Conservation (phyloP, 257 asterid species). For the Sherardia arvensis region DNA sequence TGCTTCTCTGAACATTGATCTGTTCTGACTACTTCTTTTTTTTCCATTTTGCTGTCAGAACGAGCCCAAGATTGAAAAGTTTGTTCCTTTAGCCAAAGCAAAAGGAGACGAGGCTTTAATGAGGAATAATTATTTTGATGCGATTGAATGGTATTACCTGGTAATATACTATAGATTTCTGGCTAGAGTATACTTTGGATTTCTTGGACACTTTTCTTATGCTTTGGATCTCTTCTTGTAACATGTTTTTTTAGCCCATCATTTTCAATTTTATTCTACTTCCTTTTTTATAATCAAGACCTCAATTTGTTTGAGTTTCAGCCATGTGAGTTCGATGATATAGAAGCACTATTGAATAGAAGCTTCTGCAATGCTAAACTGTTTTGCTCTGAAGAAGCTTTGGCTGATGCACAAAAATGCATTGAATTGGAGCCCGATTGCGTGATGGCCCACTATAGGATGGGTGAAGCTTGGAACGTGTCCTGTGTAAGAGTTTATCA, state of each 20-base stretch:
- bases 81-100: neutral
- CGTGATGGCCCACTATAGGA: slow-evolving; percentile 10
- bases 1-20: neutral
- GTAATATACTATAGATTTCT: slow-evolving; percentile 5
- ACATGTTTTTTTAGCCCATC: neutral
- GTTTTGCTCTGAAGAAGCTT: neutral
- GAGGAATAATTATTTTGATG: slow-evolving; percentile 9
- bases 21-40: neutral
- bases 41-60: slow-evolving; percentile 1
- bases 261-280: neutral
- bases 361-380: neutral
- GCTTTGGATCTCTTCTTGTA: neutral
- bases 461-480: slow-evolving; percentile 8
- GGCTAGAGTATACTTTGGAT: neutral
- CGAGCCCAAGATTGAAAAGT: neutral
- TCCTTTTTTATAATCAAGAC: too few species aligned
- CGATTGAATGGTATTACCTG: slow-evolving; percentile 18
- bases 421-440: slow-evolving; percentile 1
- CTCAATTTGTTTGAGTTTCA: neutral
- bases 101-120: slow-evolving; percentile 6
- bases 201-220: neutral
- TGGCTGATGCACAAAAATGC: slow-evolving; percentile 1
- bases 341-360: neutral
- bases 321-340: slow-evolving; percentile 8
- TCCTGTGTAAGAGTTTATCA: neutral